A percentile compares a stretch with the other conserved stretches of the same genome.
These are phyloP conservation scores for Angomonas ambiguus DNA, from an alignment of 208 protist genomes.

Conservation along the genomic window DNA sequence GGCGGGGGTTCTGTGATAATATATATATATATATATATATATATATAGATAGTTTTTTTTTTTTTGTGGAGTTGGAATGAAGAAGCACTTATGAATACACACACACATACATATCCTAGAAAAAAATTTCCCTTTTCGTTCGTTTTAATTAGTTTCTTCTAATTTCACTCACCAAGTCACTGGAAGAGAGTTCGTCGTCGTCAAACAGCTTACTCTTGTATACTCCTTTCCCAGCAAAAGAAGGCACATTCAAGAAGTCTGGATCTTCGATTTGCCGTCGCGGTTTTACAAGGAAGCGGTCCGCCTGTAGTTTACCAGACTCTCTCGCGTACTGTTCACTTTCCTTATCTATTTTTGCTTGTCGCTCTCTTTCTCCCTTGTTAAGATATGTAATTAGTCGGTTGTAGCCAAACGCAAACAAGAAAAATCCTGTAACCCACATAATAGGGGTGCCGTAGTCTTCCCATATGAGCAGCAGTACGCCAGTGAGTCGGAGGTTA, in stretches of 20 bases:
- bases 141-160: constrained; percentile 5
- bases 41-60: constrained; percentile 13
- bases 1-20: no score
- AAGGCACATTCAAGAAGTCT: constrained; percentile 68
- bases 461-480: constrained; percentile 49
- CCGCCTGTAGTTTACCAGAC: constrained; percentile 60
- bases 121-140: not conserved
- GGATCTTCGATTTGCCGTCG: constrained; percentile 73
- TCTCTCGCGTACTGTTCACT: constrained; percentile 42
- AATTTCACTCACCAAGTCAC: constrained; percentile 12
- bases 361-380: constrained; percentile 26
- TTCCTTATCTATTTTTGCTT: constrained; percentile 24
- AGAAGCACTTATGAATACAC: constrained; percentile 10
- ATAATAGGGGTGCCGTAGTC: constrained; percentile 46
- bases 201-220: constrained; percentile 46
- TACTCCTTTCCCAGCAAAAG: constrained; percentile 57
- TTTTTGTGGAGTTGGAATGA: not conserved
- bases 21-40: no score
- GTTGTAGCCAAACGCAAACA: constrained; percentile 47
- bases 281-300: constrained; percentile 66
- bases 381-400: constrained; percentile 40
- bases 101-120: not conserved
- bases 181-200: constrained; percentile 40
- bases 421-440: constrained; percentile 21
- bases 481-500: constrained; percentile 42